Evolutionary conservation across 805 yeast species (phyloP).

Genomic region (Blastobotrys robertii): DNA sequence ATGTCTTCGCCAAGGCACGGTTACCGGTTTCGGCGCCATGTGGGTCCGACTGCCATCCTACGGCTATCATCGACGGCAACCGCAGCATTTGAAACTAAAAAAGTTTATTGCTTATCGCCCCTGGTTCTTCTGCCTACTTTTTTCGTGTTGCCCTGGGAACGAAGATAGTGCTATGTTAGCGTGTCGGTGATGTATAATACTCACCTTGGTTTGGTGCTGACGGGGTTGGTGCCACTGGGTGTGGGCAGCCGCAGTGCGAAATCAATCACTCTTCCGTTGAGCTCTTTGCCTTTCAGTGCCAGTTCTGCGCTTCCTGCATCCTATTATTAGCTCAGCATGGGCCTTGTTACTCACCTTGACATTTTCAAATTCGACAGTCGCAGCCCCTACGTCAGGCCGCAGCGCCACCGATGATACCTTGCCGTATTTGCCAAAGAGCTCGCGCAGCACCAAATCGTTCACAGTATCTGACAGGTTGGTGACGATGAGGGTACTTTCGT

Average conservation of each 20-base stretch:
- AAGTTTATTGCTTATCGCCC: no score
- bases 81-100: no score
- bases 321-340: neutral
- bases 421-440: slow-evolving; percentile 11
- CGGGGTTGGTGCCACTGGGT: no score
- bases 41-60: no score
- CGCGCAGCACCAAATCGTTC: slow-evolving; percentile 6
- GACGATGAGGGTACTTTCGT: slow-evolving; percentile 6
- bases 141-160: slow-evolving; percentile 5
- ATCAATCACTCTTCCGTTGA: slow-evolving; percentile 2
- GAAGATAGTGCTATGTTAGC: slow-evolving; percentile 4
- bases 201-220: neutral
- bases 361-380: slow-evolving; percentile 9
- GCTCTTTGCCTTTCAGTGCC: slow-evolving; percentile 9
- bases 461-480: slow-evolving; percentile 13
- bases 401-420: slow-evolving; percentile 3
- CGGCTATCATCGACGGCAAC: no score
- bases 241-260: neutral
- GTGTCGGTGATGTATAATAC: neutral
- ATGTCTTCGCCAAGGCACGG: no score
- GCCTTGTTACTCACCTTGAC: slow-evolving; percentile 1
- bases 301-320: slow-evolving; percentile 15
- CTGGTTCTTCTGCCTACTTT: no score
- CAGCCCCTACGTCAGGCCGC: slow-evolving; percentile 8
- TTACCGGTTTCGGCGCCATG: no score